Base-by-base conservation (phyloP, 805 yeast species). In the Lachancea mirantina region DNA sequence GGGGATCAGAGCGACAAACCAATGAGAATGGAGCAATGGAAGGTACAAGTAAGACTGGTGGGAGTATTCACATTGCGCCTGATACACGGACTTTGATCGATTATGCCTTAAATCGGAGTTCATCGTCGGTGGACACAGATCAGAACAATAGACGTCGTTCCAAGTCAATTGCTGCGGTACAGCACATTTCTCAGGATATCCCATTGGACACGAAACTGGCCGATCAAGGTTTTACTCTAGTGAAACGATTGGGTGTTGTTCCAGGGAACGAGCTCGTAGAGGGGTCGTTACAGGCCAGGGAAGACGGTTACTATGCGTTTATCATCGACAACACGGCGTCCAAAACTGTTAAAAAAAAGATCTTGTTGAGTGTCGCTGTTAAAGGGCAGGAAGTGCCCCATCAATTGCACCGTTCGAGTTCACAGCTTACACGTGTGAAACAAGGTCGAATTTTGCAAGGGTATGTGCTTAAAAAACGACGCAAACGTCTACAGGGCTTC, bases 271-370 rank as follows among this genome's bases (percentile, higher is more conserved):
- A 78, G 40, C 57, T 75, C 47, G 68, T 72, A 32, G 74, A 74
- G 30, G 94, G 88, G 1, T 60, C 65, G 17, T 65, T 78, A 38
- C 65, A 67, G n/a, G 78, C 78, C 2, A 57, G 56, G 2, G 63
- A 67, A 15, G 82, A 78, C 6, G 89, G 89, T 2, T 81, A 72
- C 58, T 56, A 54, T 30, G 96, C 96, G 0, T 83, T 89, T 53
- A 79, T 92, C 16, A 81, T 89, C 50, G 97, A 89, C 59, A 89
- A 89, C 60, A 81, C 95, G 0, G 84, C 87, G 47, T 80, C 95
- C 19, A 85, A 83, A 49, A 84, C 80, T 19, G 79, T 78, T 14
- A 77, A 85, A 28, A 92, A 89, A 56, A 84, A 81, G 39, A 76
- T 89, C 1, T 64, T 77, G 36, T 72, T 68, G 27, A 62, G 62